These are phyloP conservation scores for Elsinoe ampelina DNA, from an alignment of 2,329 filamentous ascomycete genomes.

Conservation along the genomic window DNA sequence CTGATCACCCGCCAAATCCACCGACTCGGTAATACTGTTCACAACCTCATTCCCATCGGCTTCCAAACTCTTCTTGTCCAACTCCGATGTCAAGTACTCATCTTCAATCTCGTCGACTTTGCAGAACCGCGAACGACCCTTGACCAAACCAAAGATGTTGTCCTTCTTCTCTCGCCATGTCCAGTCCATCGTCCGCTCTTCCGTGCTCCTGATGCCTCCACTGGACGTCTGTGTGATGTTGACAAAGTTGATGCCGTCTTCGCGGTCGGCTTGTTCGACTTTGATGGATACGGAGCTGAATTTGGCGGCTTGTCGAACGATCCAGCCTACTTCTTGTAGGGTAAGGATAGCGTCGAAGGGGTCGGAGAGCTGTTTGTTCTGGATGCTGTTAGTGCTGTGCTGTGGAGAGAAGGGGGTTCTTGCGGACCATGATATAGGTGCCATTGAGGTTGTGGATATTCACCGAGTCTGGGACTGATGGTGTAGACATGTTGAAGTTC, in stretches of 20 bases:
- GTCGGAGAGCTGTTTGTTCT: conserved; percentile 71
- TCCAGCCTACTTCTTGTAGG: conserved; percentile 34
- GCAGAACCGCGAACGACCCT: conserved; percentile 43
- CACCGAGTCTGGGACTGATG: conserved; percentile 59
- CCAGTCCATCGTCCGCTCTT: conserved; percentile 50
- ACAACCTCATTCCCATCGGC: conserved; percentile 36
- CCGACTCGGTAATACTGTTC: conserved; percentile 42
- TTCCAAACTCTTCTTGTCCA: conserved; percentile 45
- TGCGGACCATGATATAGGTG: conserved; percentile 53
- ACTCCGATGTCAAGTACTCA: conserved; percentile 49
- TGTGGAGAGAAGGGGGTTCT: no score
- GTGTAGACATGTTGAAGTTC: conserved; percentile 51
- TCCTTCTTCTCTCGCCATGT: conserved; percentile 58
- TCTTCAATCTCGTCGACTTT: conserved; percentile 33
- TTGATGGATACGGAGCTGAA: conserved; percentile 60
- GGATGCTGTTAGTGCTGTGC: conserved; percentile 11
- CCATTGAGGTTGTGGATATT: conserved; percentile 60
- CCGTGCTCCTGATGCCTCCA: conserved; percentile 59
- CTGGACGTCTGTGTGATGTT: conserved; percentile 64
- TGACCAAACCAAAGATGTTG: conserved; percentile 67
- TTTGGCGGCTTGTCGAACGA: conserved; percentile 45
- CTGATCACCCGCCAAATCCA: conserved; percentile 25
- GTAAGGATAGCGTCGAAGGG: conserved; percentile 56
- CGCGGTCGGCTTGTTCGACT: conserved; percentile 43
- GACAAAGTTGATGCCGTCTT: conserved; percentile 45